Percentiles rank a stretch among this genome's conserved stretches.
phyloP scores from a whole-genome alignment of 306 rosid species.

The Quillaja saponaria region DNA sequence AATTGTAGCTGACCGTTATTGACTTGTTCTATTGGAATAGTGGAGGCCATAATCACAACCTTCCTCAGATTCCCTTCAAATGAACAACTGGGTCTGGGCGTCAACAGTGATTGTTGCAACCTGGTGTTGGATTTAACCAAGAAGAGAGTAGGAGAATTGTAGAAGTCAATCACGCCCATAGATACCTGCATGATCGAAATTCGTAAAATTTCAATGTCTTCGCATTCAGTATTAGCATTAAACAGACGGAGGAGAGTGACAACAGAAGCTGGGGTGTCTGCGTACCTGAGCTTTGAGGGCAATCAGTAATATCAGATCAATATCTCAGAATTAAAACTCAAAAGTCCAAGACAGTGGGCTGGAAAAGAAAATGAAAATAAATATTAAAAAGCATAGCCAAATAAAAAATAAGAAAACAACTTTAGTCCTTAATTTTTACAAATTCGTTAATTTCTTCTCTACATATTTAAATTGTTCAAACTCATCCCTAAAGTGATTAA shows the following conservation, averaged over 20 bases:
- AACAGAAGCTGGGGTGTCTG: neutral
- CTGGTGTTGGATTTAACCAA: slow-evolving; percentile 24
- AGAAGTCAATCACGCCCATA: slow-evolving; percentile 64
- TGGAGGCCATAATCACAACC: slow-evolving; percentile 60
- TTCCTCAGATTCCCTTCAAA: slow-evolving; percentile 38
- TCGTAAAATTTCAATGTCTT: neutral
- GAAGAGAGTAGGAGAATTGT: slow-evolving; percentile 36
- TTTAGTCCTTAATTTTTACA: no score
- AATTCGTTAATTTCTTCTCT: no score
- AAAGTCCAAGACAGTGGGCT: no score
- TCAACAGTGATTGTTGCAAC: slow-evolving; percentile 26
- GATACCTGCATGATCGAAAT: slow-evolving; percentile 23
- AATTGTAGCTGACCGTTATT: slow-evolving; percentile 38
- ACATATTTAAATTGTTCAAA: no score
- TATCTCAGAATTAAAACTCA: no score
- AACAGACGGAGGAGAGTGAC: neutral
- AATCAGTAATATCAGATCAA: slow-evolving; percentile 10
- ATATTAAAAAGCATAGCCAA: no score
- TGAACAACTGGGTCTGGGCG: slow-evolving; percentile 38
- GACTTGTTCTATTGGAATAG: slow-evolving; percentile 52
- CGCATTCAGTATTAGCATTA: neutral
- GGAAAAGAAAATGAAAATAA: no score
- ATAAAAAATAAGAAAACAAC: no score
- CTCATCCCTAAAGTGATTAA: no score
- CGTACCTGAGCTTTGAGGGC: neutral